Evolutionary conservation across 139 green algal genomes (phyloP), one percentile per base, ranked within the genome.

Genomic region (Diplosphaera chodatii): DNA sequence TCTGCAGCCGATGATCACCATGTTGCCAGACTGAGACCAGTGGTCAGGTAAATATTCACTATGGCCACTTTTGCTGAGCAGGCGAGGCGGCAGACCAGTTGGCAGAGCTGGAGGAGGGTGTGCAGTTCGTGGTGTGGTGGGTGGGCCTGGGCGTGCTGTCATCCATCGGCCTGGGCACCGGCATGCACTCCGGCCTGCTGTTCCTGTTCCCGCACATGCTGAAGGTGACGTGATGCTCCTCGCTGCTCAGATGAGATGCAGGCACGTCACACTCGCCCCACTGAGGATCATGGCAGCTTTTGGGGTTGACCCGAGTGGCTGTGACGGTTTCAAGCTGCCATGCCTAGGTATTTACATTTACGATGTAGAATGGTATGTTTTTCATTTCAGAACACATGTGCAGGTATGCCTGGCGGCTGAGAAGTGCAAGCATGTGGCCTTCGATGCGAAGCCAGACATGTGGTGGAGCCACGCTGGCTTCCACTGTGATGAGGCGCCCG

Each of bases 151-250:
- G 92, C 22, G 75, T 97, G 23, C 77, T 97, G 32, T 96, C 88
- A 1, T 96, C 90, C 25, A 94, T 97, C 23, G 92, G 92, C 3
- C 78, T 97, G 48, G 92, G 92, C 33, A 92, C 86, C 18, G 92
- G 92, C 64, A 96, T 97, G 92, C 92, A 97, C 77, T 94, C 91
- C 0, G 92, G 92, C 5, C 76, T 97, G 29, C 85, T 97, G 8
- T 97, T 97, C 78, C 76, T 97, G 13, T 97, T 96, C 63, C 92
- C 92, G 22, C 91, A 97, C 87, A 95, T 97, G 40, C 83, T 97
- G 22, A 97, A 94, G 86, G 91, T 95, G 67, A 15, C 77, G 15
- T 23, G 40, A 4, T 32, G 66, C n/a, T 32, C 23, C 27, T 64
- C 8, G 37, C 8, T 48, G 37, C 37, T 20, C 6, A 15, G 64